Base-by-base conservation (phyloP, 1,139 yeast genomes). In the Saccharomyces pastorianus region DNA sequence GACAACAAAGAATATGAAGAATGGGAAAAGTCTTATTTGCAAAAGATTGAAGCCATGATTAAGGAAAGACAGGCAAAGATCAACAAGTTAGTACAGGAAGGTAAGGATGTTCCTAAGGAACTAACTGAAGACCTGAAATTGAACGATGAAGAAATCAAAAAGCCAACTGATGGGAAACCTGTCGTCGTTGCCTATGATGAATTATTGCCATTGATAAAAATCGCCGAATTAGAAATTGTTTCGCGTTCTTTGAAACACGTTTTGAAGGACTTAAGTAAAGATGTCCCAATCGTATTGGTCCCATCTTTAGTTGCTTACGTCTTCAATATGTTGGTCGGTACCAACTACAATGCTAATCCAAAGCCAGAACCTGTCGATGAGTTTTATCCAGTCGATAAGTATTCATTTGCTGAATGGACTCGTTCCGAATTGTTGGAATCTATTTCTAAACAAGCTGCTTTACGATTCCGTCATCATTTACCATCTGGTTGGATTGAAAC, bases 231-330 rank as follows among this genome's bases (percentile, higher is more conserved):
- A 59, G 96, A 90, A 71, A 83, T 89, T 77, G 71, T 89, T 63
- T 78, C 93, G 17, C 84, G 99, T 73, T 80, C 90, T 25, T 72
- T 81, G 50, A 93, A 93, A 73, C 96, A 89, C 66, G 71, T 85
- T 53, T 72, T 91, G 63, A 83, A 90, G 67, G 67, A 69, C 5
- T 69, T 72, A 42, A 70, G 85, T 41, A 64, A 64, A 4, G 56
- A 63, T 1, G 66, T 84, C 23, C 89, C 95, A n/a, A 58, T 77
- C 11, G 71, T 77, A 48, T 73, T 85, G 58, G 75, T 79, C 56
- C 78, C 90, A 3, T 68, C 78, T 50, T 79, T 85, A 48, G 80
- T 88, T 54, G 75, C 85, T 11, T 95, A 85, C 63, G 78, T 85
- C 69, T 85, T 87, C 72, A 89, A 89, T 71, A 79, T 85, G 62